Evolutionary conservation across 768 basidiomycete species (phyloP).

Genomic region (Naganishia vaughanmartiniae): DNA sequence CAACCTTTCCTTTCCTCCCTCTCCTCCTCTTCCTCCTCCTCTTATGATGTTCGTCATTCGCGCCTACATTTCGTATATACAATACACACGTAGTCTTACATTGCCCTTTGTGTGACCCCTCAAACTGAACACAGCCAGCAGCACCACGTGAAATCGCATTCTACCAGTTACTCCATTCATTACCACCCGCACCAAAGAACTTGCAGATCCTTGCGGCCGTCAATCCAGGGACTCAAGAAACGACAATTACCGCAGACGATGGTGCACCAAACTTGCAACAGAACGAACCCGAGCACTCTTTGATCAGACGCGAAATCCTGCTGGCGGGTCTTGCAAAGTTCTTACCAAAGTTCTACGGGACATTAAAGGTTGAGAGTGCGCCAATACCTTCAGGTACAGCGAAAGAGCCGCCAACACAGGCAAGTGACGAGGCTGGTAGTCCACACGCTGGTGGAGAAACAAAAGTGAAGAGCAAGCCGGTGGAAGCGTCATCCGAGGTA

Average conservation of each 20-base stretch:
- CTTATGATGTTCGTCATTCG: neutral
- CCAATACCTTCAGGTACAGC: neutral
- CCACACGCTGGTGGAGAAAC: neutral
- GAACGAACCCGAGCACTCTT: neutral
- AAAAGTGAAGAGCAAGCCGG: neutral
- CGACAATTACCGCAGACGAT: neutral
- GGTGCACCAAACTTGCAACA: too few species aligned
- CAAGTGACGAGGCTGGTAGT: too few species aligned
- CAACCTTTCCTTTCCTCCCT: neutral
- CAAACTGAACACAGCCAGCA: conserved; percentile 36
- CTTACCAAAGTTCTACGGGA: conserved; percentile 75
- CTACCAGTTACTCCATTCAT: conserved; percentile 44
- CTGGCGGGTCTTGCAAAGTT: conserved; percentile 54
- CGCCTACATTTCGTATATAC: neutral
- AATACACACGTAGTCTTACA: too few species aligned
- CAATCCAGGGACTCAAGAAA: neutral
- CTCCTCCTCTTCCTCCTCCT: neutral
- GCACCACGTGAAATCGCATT: conserved; percentile 50
- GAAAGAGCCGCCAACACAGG: neutral
- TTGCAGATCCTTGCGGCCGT: neutral
- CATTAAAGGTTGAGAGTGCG: conserved; percentile 58
- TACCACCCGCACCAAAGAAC: neutral
- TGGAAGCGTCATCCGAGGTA: neutral
- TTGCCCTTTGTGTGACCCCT: too few species aligned
- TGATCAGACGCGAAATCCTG: neutral